Evolutionary conservation across 1,284 basidiomycete genomes (phyloP).

Genomic region (Naganishia liquefaciens): DNA sequence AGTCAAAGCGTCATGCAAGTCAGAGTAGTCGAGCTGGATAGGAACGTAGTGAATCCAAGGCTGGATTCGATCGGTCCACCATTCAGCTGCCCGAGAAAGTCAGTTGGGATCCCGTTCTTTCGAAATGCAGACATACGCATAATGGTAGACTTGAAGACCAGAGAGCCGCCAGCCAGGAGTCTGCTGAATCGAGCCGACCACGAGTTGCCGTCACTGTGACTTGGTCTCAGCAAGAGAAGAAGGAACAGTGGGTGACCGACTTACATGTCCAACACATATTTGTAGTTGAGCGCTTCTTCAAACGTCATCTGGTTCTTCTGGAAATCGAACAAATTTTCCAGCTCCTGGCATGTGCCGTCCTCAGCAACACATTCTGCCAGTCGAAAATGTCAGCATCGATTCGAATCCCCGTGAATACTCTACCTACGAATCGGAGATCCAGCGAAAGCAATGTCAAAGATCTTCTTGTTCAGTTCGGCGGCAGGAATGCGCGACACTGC

Average conservation of each 20-base stretch:
- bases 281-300: conserved; percentile 41
- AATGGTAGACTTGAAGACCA: conserved; percentile 50
- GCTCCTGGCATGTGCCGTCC: conserved; percentile 48
- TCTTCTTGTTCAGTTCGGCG: conserved; percentile 60
- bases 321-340: conserved; percentile 42
- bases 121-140: conserved; percentile 38
- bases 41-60: conserved; percentile 56
- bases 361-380: conserved; percentile 42
- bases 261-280: conserved; percentile 48
- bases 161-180: conserved; percentile 44
- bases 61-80: conserved; percentile 55
- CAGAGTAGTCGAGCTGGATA: conserved; percentile 54
- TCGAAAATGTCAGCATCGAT: background rate
- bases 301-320: conserved; percentile 34
- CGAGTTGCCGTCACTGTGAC: conserved; percentile 62
- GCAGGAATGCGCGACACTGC: conserved; percentile 19
- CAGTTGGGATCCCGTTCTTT: background rate
- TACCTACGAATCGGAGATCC: conserved; percentile 45
- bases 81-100: conserved; percentile 43
- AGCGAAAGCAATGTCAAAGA: conserved; percentile 58
- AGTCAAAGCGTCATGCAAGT: conserved; percentile 51
- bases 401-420: background rate
- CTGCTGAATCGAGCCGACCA: conserved; percentile 66
- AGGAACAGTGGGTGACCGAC: conserved; percentile 7
- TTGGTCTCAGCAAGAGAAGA: background rate